Conservation (phyloP, 192 early-diverging fungal species). For the Radiomyces spectabilis region DNA sequence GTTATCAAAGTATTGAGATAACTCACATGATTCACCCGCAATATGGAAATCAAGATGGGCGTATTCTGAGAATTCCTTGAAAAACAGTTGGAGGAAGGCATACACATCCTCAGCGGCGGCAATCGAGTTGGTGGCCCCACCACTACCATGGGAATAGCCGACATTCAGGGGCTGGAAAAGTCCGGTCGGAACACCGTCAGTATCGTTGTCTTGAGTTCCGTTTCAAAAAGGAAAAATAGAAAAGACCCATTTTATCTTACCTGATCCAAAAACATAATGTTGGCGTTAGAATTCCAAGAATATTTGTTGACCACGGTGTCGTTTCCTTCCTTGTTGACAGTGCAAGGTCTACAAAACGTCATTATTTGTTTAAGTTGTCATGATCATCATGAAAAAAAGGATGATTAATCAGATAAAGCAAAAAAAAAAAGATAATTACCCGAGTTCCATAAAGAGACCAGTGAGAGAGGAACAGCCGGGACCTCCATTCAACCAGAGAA, state of each 20-base stretch:
- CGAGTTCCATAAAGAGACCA: constrained; percentile 35
- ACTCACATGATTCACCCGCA: constrained; percentile 69
- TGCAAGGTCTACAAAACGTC: constrained; percentile 64
- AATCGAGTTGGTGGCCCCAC: constrained; percentile 64
- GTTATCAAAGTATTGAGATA: constrained; percentile 13
- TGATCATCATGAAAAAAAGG: not conserved
- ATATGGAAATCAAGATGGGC: constrained; percentile 77
- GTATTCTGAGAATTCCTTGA: constrained; percentile 82
- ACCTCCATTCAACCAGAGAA: constrained; percentile 36
- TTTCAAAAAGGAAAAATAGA: not conserved
- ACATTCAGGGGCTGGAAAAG: constrained; percentile 78
- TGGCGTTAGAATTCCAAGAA: constrained; percentile 92
- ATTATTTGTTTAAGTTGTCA: too few species aligned
- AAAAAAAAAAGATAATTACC: too few species aligned
- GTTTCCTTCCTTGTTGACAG: constrained; percentile 73
- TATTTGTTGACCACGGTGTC: constrained; percentile 62
- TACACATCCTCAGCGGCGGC: constrained; percentile 90
- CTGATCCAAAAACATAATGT: constrained; percentile 80
- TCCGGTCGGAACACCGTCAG: too few species aligned
- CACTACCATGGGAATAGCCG: constrained; percentile 82
- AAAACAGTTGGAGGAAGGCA: constrained; percentile 92
- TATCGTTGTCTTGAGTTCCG: not conserved
- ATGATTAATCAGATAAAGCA: not conserved
- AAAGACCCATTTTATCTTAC: too few species aligned
- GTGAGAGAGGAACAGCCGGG: constrained; percentile 34